These are phyloP conservation scores for Nitzschia palea DNA, from an alignment of 108 stramenopile species.

Conservation along the genomic window DNA sequence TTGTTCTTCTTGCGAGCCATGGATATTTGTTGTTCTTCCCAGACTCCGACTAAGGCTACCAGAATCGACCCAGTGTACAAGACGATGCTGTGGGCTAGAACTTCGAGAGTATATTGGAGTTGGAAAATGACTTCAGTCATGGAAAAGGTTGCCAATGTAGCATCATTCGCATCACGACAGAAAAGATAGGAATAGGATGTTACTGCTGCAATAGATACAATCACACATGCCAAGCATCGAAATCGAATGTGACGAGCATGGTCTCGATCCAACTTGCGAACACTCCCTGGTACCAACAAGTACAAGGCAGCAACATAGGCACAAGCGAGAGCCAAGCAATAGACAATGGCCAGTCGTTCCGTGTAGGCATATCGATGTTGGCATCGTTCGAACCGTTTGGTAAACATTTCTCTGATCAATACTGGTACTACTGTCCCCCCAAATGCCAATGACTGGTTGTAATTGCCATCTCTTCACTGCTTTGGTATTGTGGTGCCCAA, in stretches of 20 bases:
- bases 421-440: no score
- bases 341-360: conserved; percentile 1
- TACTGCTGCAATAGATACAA: conserved; percentile 35
- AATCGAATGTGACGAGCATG: conserved; percentile 63
- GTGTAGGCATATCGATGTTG: not conserved
- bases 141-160: conserved; percentile 11
- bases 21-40: conserved; percentile 7
- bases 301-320: conserved; percentile 73
- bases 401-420: no score
- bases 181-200: conserved; percentile 53
- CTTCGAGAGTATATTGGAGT: conserved; percentile 3
- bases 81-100: conserved; percentile 19
- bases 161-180: conserved; percentile 23
- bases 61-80: conserved; percentile 28
- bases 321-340: conserved; percentile 16
- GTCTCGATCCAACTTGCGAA: conserved; percentile 58
- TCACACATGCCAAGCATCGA: conserved; percentile 43
- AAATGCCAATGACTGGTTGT: no score
- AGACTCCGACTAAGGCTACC: conserved; percentile 12
- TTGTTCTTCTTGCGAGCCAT: conserved; percentile 15
- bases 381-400: conserved; percentile 1
- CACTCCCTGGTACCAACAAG: conserved; percentile 54
- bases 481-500: no score
- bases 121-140: conserved; percentile 1
- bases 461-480: no score